Base-by-base conservation (phyloP, 208 protist genomes). In the Crithidia bombi region DNA sequence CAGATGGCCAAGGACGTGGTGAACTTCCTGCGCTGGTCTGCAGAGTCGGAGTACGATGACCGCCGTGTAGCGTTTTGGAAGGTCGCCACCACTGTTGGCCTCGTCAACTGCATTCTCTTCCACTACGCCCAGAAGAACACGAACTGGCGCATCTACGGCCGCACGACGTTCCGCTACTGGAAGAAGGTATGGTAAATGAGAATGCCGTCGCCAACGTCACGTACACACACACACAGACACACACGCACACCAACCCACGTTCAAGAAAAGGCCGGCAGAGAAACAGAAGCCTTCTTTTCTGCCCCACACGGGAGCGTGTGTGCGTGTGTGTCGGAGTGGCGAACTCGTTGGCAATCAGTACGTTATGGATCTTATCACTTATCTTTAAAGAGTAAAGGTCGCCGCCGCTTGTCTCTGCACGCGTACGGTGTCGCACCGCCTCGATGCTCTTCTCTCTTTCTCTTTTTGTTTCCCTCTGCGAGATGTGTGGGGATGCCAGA, bases 1-100 rank as follows among this genome's bases (percentile, higher is more conserved):
- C 98, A 99, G 87, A 99, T 99, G 94, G 97, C 98, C 30, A 99
- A 99, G 83, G 98, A 99, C 71, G 97, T 99, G 9, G 75, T 82
- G 19, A 98, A 89, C 63, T 99, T 98, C 84, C 88, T 98, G 23
- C 84, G 90, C 56, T 98, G 91, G 89, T 93, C 89, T 49, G 78
- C 89, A 14, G 91, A 96, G 70, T 89, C 85, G 28, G 89, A 94
- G 87, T 94, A 93, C 79, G 91, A 96, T 59, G 89, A 93, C 67
- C 80, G 89, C 46, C 90, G 90, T 59, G 84, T 93, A 38, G 84
- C 80, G 66, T 95, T 90, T 75, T 95, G 90, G 90, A 95, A 95
- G 79, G 72, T 81, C 21, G 84, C 88, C 69, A 92, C 85, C 14
- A 93, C 90, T 3, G 50, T 93, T 21, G 87, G 83, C 14, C 81